Evolutionary conservation across 2,329 filamentous ascomycete genomes (phyloP).

Genomic region (Aspergillus ibericus): DNA sequence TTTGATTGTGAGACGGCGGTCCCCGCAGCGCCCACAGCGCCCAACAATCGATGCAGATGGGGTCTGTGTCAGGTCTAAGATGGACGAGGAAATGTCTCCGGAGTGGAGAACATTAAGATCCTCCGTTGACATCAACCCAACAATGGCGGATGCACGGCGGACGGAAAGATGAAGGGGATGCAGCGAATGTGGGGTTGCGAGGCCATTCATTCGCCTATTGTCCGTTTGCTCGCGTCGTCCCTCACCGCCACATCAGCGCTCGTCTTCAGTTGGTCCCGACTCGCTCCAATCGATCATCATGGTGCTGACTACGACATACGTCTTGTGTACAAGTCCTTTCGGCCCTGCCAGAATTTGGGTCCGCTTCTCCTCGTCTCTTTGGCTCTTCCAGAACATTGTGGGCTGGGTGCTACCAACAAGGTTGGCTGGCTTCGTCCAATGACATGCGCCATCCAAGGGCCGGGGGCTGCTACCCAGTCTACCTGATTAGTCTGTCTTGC

Average conservation of each 20-base stretch:
- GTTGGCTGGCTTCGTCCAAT: background rate
- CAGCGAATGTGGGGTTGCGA: slow-evolving; percentile 24
- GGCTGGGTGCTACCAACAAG: slow-evolving; percentile 1
- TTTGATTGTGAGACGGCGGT: background rate
- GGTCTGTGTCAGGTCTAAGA: slow-evolving; percentile 8
- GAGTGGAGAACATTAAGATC: background rate
- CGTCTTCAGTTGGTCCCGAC: slow-evolving; percentile 2
- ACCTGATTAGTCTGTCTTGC: background rate
- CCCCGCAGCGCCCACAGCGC: slow-evolving; percentile 12
- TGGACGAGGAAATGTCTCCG: background rate
- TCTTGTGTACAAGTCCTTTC: background rate
- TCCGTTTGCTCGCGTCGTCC: slow-evolving; percentile 18
- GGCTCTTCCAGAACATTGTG: slow-evolving; percentile 18
- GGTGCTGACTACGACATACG: background rate
- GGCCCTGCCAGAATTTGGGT: slow-evolving; percentile 13
- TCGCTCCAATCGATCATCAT: background rate
- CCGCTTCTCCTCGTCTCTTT: slow-evolving; percentile 5
- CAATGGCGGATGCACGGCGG: slow-evolving; percentile 7
- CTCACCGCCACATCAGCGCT: slow-evolving; percentile 26
- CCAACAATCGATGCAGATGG: slow-evolving; percentile 11
- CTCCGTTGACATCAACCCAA: background rate
- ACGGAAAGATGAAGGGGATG: slow-evolving; percentile 12
- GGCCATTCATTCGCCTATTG: slow-evolving; percentile 20
- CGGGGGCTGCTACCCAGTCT: background rate
- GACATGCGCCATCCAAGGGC: background rate